Conservation (phyloP, 345 rosid species). For the Salix arbutifolia region DNA sequence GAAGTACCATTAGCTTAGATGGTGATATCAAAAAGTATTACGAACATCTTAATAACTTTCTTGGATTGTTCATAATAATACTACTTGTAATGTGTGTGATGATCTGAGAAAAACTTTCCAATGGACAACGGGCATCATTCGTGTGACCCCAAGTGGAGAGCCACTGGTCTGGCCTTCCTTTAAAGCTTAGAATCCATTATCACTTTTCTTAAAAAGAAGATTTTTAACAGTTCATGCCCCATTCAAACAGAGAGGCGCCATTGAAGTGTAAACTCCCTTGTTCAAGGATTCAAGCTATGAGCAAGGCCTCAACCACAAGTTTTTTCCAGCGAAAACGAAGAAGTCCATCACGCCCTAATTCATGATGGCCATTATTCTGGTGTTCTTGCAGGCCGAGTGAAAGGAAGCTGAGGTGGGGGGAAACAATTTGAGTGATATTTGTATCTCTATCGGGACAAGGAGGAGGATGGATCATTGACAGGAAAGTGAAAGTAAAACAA, state of each 20-base stretch:
- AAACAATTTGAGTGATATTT: too few relatives aligned
- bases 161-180: not conserved
- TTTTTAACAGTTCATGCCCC: not conserved
- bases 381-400: not conserved
- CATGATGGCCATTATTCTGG: not conserved
- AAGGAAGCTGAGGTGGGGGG: not conserved
- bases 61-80: constrained; percentile 16
- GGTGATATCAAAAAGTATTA: not conserved
- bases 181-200: not conserved
- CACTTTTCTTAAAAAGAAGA: constrained; percentile 1
- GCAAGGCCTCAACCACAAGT: not conserved
- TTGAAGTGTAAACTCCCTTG: not conserved
- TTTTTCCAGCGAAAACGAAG: too few relatives aligned
- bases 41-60: constrained; percentile 14
- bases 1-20: not conserved
- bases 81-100: constrained; percentile 13
- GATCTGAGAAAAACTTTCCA: constrained; percentile 23
- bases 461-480: not conserved
- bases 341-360: not conserved
- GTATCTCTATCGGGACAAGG: not conserved
- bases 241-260: not conserved
- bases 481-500: not conserved
- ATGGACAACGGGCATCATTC: constrained; percentile 31
- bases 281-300: not conserved
- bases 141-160: constrained; percentile 9